A percentile compares a stretch with the other conserved stretches of the same genome.
phyloP scores from a whole-genome alignment of 2,329 filamentous ascomycete species.

The Pseudocercospora fuligena region DNA sequence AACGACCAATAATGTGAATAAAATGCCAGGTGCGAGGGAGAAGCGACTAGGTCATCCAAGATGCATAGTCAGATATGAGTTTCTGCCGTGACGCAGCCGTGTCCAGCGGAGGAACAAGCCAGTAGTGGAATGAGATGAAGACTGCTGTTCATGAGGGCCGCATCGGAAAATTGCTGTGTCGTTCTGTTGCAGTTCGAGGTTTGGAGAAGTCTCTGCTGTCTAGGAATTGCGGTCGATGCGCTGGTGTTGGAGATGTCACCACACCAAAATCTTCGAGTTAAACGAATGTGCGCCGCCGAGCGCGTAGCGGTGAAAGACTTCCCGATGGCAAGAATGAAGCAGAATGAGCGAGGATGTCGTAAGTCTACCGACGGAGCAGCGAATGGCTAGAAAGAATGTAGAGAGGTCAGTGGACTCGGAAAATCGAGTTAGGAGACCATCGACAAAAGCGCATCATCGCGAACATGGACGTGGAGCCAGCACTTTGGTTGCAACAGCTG shows the following conservation, averaged over 20 bases:
- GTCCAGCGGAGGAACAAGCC: no score
- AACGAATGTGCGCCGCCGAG: conserved; percentile 25
- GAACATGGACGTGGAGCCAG: conserved; percentile 20
- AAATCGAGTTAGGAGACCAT: background rate
- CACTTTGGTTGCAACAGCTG: conserved; percentile 26
- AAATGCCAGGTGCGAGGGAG: no score
- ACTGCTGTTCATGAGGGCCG: background rate
- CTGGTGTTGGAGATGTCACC: conserved; percentile 16
- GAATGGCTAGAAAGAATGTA: conserved; percentile 10
- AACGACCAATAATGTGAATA: no score
- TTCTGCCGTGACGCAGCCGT: no score
- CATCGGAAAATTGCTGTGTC: background rate
- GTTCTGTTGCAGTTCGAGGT: background rate
- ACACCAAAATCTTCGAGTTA: conserved; percentile 13
- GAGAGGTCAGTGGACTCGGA: background rate
- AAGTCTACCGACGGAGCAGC: background rate
- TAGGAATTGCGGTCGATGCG: conserved; percentile 9
- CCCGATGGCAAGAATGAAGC: conserved; percentile 7
- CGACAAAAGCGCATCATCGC: conserved; percentile 1
- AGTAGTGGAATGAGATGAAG: background rate
- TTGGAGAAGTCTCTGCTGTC: background rate
- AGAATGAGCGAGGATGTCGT: background rate
- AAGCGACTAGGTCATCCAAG: no score
- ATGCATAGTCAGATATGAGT: no score
- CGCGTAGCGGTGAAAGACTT: conserved; percentile 21